phyloP scores from a whole-genome alignment of 1,139 yeast genomes.

The Zygoascus sp. region DNA sequence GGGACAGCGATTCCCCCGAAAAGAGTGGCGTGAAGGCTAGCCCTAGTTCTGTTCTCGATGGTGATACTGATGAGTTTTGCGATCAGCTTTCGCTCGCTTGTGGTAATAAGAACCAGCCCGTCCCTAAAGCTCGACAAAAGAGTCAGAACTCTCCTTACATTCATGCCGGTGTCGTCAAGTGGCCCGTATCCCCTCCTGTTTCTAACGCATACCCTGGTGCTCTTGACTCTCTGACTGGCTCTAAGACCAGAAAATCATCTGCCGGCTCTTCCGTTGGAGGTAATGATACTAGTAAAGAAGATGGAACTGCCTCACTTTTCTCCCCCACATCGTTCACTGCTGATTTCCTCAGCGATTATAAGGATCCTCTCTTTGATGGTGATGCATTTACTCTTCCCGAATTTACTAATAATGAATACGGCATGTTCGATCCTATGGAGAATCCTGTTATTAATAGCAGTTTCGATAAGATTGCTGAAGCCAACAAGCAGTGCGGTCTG shows the following conservation, averaged over 20 bases:
- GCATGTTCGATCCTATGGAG: conserved; percentile 61
- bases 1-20: neutral
- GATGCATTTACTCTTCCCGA: conserved; percentile 33
- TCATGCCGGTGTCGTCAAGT: conserved; percentile 21
- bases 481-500: conserved; percentile 7
- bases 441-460: conserved; percentile 24
- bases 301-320: conserved; percentile 12
- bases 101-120: conserved; percentile 59
- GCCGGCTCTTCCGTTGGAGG: neutral
- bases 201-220: neutral
- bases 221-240: neutral
- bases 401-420: conserved; percentile 51
- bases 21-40: neutral
- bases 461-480: conserved; percentile 23
- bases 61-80: conserved; percentile 54
- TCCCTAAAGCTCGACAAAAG: conserved; percentile 45
- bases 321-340: conserved; percentile 31
- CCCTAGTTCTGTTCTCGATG: neutral
- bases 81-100: conserved; percentile 72
- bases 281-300: neutral
- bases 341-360: conserved; percentile 34
- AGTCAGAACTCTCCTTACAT: conserved; percentile 20
- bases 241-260: neutral
- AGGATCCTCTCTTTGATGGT: conserved; percentile 35
- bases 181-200: conserved; percentile 18